phyloP scores from a whole-genome alignment of 306 rosid genomes.

The Cucurbita moschata region DNA sequence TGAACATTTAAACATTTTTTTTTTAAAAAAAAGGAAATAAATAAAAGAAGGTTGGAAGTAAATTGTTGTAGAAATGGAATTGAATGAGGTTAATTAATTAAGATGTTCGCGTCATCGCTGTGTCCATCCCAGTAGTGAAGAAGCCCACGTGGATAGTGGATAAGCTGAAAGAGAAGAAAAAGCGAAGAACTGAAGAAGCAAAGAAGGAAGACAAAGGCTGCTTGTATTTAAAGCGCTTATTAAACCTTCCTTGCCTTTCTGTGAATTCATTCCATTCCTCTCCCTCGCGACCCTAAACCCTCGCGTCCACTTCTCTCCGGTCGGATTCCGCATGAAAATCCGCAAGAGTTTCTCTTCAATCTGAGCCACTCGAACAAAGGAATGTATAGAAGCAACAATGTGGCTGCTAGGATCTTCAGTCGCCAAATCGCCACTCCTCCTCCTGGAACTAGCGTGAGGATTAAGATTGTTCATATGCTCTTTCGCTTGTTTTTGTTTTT shows the following conservation, averaged over 20 bases:
- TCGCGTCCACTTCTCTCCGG: neutral
- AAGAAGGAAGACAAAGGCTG: neutral
- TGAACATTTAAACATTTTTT: too few relatives aligned
- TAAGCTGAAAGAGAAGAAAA: neutral
- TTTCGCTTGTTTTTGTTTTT: neutral
- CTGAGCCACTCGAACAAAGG: neutral
- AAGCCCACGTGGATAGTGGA: constrained; percentile 8
- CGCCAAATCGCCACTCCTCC: constrained; percentile 79
- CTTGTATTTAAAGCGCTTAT: neutral
- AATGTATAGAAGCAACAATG: constrained; percentile 72
- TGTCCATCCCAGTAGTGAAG: neutral
- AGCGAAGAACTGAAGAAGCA: neutral
- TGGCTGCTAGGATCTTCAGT: constrained; percentile 66
- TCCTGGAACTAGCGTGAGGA: constrained; percentile 66
- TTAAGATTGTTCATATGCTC: constrained; percentile 4
- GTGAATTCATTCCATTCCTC: neutral
- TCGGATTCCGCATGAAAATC: neutral
- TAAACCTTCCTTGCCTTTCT: neutral
- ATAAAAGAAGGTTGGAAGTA: neutral
- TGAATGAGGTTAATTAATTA: neutral
- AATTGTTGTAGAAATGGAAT: neutral
- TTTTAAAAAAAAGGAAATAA: neutral
- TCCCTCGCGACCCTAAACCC: neutral
- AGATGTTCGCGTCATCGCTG: constrained; percentile 1
- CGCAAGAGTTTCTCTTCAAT: neutral